phyloP scores from a whole-genome alignment of 2,329 filamentous ascomycete genomes.

The Pseudogymnoascus sp. region DNA sequence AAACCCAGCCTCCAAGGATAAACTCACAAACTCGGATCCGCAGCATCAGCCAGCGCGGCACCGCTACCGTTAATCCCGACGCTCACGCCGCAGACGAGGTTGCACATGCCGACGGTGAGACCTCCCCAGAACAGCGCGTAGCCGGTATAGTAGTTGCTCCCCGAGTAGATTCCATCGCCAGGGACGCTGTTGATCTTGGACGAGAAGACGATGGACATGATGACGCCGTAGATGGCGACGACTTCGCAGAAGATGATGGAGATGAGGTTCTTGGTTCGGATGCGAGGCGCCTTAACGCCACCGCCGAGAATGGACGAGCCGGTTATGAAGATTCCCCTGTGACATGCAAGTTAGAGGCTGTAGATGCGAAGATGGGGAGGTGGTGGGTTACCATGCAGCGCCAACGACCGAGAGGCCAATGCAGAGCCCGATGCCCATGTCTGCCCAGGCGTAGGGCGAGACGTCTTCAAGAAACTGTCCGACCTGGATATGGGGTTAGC shows the following conservation, averaged over 20 bases:
- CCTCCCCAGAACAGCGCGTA: slow-evolving; percentile 96
- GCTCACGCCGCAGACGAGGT: slow-evolving; percentile 89
- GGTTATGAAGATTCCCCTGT: slow-evolving; percentile 97
- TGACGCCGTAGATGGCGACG: slow-evolving; percentile 98
- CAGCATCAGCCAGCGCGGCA: slow-evolving; percentile 90
- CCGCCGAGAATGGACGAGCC: slow-evolving; percentile 95
- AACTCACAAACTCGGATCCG: slow-evolving; percentile 78
- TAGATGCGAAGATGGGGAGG: not conserved
- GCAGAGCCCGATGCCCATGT: slow-evolving; percentile 83
- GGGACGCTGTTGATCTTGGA: slow-evolving; percentile 68
- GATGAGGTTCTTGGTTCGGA: slow-evolving; percentile 98
- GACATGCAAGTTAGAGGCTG: slow-evolving; percentile 13
- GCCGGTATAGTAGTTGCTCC: slow-evolving; percentile 84
- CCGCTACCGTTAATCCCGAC: slow-evolving; percentile 98
- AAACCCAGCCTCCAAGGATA: not conserved
- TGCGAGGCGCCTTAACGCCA: slow-evolving; percentile 91
- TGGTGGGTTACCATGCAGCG: slow-evolving; percentile 72
- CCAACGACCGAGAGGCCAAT: slow-evolving; percentile 95
- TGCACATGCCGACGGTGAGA: slow-evolving; percentile 89
- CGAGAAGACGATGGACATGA: slow-evolving; percentile 98
- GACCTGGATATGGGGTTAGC: slow-evolving; percentile 48
- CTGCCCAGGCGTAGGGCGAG: slow-evolving; percentile 91
- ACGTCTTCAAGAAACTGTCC: slow-evolving; percentile 90
- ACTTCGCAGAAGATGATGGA: slow-evolving; percentile 99
- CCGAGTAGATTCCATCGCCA: slow-evolving; percentile 60